These are phyloP conservation scores for Solanum sparsipilum DNA, from an alignment of 257 asterid genomes.

Conservation along the genomic window DNA sequence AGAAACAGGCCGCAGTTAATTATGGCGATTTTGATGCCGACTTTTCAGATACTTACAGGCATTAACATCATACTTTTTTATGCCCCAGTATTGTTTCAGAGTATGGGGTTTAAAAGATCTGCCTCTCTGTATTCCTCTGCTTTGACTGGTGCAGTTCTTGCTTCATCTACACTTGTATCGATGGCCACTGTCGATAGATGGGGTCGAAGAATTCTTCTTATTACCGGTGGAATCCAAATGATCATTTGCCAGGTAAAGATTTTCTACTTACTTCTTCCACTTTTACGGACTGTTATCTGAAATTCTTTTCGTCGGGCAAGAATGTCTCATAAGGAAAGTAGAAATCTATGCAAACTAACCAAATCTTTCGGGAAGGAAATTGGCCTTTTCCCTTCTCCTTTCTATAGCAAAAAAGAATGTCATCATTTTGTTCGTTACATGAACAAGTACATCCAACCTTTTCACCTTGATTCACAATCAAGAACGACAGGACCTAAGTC, in stretches of 20 bases:
- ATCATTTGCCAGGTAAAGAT: conserved; percentile 19
- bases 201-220: conserved; percentile 60
- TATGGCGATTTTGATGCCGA: conserved; percentile 75
- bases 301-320: not conserved
- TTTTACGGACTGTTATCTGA: not conserved
- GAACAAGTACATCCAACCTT: not conserved
- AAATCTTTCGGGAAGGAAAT: not conserved
- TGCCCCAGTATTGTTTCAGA: conserved; percentile 79
- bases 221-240: conserved; percentile 70
- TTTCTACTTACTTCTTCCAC: not conserved
- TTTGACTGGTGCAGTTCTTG: conserved; percentile 69
- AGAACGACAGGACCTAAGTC: not conserved
- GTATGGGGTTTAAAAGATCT: conserved; percentile 52
- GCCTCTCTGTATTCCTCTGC: conserved; percentile 75
- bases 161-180: conserved; percentile 55
- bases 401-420: not conserved
- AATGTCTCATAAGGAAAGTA: not conserved
- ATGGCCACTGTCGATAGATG: conserved; percentile 55
- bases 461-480: not conserved
- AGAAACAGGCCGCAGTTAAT: conserved; percentile 61
- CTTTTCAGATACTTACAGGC: conserved; percentile 75
- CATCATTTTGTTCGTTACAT: too few species aligned
- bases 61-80: conserved; percentile 74
- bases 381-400: not conserved
- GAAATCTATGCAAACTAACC: not conserved